These are phyloP conservation scores for Lecanosticta acicola DNA, from an alignment of 2,329 filamentous ascomycete genomes.

Conservation along the genomic window DNA sequence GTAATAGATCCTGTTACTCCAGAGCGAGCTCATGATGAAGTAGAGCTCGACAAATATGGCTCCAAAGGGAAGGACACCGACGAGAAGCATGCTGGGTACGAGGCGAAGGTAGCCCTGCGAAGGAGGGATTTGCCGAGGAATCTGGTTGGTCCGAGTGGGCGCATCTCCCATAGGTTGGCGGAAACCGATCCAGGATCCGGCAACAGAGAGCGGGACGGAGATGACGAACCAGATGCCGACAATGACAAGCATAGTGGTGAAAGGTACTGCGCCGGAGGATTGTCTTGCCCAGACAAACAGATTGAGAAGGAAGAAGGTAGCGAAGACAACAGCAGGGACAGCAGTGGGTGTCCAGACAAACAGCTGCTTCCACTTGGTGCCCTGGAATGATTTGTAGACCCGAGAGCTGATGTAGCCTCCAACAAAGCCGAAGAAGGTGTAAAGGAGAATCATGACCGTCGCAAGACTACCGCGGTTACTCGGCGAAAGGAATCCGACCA, in stretches of 20 bases:
- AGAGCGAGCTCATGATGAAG: conserved; percentile 99
- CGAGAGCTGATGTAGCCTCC: conserved; percentile 85
- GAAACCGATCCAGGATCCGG: conserved; percentile 91
- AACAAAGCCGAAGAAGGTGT: conserved; percentile 86
- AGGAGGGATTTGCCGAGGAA: conserved; percentile 90
- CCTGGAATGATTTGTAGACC: conserved; percentile 90
- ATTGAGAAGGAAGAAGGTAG: conserved; percentile 86
- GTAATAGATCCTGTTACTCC: conserved; percentile 99
- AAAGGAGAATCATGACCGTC: conserved; percentile 87
- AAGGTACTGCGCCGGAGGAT: conserved; percentile 89
- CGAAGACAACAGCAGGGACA: conserved; percentile 81
- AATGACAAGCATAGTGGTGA: conserved; percentile 93
- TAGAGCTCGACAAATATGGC: conserved; percentile 98
- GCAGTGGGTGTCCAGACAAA: conserved; percentile 81
- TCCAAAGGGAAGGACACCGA: conserved; percentile 87
- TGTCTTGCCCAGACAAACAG: conserved; percentile 92
- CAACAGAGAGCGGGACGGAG: conserved; percentile 82
- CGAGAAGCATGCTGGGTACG: conserved; percentile 83
- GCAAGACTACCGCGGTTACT: conserved; percentile 92
- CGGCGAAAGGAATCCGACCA: conserved; percentile 90
- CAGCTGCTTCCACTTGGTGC: conserved; percentile 90
- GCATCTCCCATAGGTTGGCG: conserved; percentile 62
- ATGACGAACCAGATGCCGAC: conserved; percentile 96
- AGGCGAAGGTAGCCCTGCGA: conserved; percentile 76
- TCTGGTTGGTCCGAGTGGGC: conserved; percentile 93